phyloP scores from a whole-genome alignment of 2,329 filamentous ascomycete species.

The Hymenoscyphus fraxineus region DNA sequence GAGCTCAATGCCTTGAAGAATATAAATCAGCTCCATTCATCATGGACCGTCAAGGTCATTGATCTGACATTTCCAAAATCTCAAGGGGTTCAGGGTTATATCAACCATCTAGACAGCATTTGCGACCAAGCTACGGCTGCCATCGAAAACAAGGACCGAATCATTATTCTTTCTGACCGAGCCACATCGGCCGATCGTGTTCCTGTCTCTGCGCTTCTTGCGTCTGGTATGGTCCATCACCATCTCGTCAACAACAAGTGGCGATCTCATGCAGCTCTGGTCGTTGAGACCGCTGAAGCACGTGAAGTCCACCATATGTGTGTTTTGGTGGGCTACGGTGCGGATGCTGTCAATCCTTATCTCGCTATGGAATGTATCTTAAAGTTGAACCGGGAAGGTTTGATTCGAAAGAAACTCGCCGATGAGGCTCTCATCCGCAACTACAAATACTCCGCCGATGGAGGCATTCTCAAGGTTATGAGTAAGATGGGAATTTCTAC shows the following conservation, averaged over 20 bases:
- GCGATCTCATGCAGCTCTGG: slow-evolving; percentile 80
- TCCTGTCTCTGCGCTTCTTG: slow-evolving; percentile 78
- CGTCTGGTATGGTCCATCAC: slow-evolving; percentile 91
- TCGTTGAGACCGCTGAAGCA: slow-evolving; percentile 91
- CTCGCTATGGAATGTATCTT: slow-evolving; percentile 94
- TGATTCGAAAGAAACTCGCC: slow-evolving; percentile 85
- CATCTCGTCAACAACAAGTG: slow-evolving; percentile 94
- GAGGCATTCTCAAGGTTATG: slow-evolving; percentile 98
- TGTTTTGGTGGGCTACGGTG: slow-evolving; percentile 93
- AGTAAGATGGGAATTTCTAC: slow-evolving; percentile 99
- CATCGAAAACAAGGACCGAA: slow-evolving; percentile 76
- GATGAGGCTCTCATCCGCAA: slow-evolving; percentile 84
- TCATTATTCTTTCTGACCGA: slow-evolving; percentile 86
- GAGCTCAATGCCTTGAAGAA: slow-evolving; percentile 87
- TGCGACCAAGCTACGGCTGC: slow-evolving; percentile 80
- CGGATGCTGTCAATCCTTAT: slow-evolving; percentile 91
- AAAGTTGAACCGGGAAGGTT: slow-evolving; percentile 89
- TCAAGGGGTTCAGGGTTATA: slow-evolving; percentile 77
- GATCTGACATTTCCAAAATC: slow-evolving; percentile 91
- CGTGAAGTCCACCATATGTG: slow-evolving; percentile 99
- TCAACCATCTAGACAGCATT: slow-evolving; percentile 82
- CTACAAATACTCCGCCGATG: slow-evolving; percentile 95
- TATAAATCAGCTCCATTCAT: slow-evolving; percentile 65
- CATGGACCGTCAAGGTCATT: slow-evolving; percentile 86
- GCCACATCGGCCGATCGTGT: slow-evolving; percentile 79